Conservation (phyloP, 2,329 filamentous ascomycete genomes). For the Stachybotrys elegans region DNA sequence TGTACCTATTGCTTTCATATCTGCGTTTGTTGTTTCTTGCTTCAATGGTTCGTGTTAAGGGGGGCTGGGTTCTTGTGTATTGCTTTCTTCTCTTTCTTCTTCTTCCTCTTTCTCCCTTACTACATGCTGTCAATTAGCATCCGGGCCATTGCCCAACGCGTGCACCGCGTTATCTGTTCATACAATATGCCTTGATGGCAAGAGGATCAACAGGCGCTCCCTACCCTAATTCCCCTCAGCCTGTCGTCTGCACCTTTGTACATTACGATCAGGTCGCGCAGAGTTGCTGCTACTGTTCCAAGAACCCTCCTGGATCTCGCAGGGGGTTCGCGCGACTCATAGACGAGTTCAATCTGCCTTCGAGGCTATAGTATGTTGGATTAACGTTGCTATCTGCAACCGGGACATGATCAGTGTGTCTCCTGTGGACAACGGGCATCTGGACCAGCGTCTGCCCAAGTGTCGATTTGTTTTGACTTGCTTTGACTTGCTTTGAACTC, state of each 20-base stretch:
- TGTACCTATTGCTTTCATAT: too few relatives aligned
- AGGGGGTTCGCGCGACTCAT: slow-evolving; percentile 26
- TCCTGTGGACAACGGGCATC: too few relatives aligned
- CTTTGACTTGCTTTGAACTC: too few relatives aligned
- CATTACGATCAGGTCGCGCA: slow-evolving; percentile 47
- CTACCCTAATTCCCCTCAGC: slow-evolving; percentile 19
- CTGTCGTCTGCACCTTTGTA: slow-evolving; percentile 39
- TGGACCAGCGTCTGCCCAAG: too few relatives aligned
- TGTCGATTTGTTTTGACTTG: too few relatives aligned
- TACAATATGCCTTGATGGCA: slow-evolving; percentile 25
- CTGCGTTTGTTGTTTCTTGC: slow-evolving; percentile 10
- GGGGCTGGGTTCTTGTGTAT: too few relatives aligned
- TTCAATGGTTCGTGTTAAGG: too few relatives aligned
- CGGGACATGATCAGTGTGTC: too few relatives aligned
- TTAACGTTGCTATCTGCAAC: too few relatives aligned
- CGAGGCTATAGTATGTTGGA: slow-evolving; percentile 25
- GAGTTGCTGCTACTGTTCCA: slow-evolving; percentile 34
- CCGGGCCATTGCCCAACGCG: slow-evolving; percentile 17
- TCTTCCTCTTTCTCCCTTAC: slow-evolving; percentile 16
- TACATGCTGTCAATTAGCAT: slow-evolving; percentile 20
- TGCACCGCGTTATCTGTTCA: slow-evolving; percentile 14
- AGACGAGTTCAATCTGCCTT: slow-evolving; percentile 31
- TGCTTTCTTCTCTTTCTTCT: slow-evolving; percentile 12
- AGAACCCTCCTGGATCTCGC: slow-evolving; percentile 23
- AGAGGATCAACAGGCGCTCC: slow-evolving; percentile 32